Evolutionary conservation across 371 early-diverging fungal species (phyloP).

Genomic region (Thermomucor indicae-seudaticae): DNA sequence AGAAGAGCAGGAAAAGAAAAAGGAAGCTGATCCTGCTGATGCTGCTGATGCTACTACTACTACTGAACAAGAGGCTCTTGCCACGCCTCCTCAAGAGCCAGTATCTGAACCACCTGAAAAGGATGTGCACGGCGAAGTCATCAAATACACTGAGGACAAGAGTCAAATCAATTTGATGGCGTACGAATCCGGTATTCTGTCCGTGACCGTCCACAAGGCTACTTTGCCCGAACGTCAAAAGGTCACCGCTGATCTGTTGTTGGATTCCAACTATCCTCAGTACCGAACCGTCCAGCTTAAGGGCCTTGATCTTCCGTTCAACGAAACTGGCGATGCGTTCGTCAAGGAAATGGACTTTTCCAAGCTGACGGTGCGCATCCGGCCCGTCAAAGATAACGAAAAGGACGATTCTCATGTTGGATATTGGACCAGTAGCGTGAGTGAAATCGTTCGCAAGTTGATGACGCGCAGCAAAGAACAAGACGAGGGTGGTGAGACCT

Average conservation of each 20-base stretch:
- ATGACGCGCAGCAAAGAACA: conserved; percentile 18
- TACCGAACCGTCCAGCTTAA: conserved; percentile 33
- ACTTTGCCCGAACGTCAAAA: conserved; percentile 17
- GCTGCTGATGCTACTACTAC: conserved; percentile 19
- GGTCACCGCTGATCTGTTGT: conserved; percentile 26
- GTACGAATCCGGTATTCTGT: conserved; percentile 46
- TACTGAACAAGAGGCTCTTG: conserved; percentile 9
- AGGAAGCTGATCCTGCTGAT: conserved; percentile 4
- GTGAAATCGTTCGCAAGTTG: conserved; percentile 30
- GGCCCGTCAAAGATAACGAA: conserved; percentile 27
- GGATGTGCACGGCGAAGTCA: conserved; percentile 41
- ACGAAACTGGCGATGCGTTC: conserved; percentile 43
- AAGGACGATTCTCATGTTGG: conserved; percentile 27
- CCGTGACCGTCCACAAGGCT: conserved; percentile 32
- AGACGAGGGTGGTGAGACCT: conserved; percentile 15
- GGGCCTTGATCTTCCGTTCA: conserved; percentile 30
- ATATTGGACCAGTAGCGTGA: conserved; percentile 16
- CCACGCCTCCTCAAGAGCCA: conserved; percentile 18
- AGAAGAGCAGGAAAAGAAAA: conserved; percentile 13
- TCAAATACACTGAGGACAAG: conserved; percentile 30
- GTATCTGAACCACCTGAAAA: conserved; percentile 24
- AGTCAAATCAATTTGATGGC: conserved; percentile 27
- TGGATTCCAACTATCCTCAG: conserved; percentile 44
- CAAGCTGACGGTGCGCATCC: conserved; percentile 26
- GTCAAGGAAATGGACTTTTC: conserved; percentile 51